Evolutionary conservation across 257 asterid species (phyloP), one percentile per base, ranked within the genome.

Genomic region (Rehmannia glutinosa): DNA sequence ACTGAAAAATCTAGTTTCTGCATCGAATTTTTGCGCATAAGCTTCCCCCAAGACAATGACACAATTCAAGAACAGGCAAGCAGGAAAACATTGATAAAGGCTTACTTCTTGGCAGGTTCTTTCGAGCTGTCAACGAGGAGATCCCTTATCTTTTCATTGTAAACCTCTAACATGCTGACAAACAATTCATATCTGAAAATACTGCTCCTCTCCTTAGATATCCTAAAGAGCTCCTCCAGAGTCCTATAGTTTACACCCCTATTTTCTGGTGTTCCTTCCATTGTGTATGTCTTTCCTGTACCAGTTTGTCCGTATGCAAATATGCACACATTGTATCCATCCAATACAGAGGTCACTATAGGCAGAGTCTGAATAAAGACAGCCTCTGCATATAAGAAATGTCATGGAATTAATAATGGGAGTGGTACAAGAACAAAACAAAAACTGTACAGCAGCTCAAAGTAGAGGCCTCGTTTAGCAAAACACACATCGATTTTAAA

Each of bases 131-230:
- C 97, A 51, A 87, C 79, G 64, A 91, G 84, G 66, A 94, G 97
- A 76, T 94, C 97, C 76, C 89, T 80, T 75, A 94, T 94, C 87
- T 88, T 94, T 80, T 94, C 99, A 75, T 94, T 94, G 85, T 94
- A 94, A 60, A 94, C 97, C 80, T 94, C 97, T 72, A 94, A 70
- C 97, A 94, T 94, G 86, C 99, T 94, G 62, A 94, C 97, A 62
- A 76, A 80, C 85, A 91, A 73, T 53, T 88, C 93, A 69, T 85
- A 87, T 71, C 71, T 87, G 87, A 87, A 81, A 43, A 75, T 76
- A 53, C 86, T 71, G 80, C 87, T 84, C 72, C 97, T 84, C 71
- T 81, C 91, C 30, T 72, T 47, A 12, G 97, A 86, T 64, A 85
- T 38, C 74, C 82, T 87, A 68, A 94, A 94, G 53, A 94, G 80